A percentile compares a stretch with the other conserved stretches of the same genome.
Conservation (phyloP, 2,329 filamentous ascomycete species). For the Beauveria sp. region DNA sequence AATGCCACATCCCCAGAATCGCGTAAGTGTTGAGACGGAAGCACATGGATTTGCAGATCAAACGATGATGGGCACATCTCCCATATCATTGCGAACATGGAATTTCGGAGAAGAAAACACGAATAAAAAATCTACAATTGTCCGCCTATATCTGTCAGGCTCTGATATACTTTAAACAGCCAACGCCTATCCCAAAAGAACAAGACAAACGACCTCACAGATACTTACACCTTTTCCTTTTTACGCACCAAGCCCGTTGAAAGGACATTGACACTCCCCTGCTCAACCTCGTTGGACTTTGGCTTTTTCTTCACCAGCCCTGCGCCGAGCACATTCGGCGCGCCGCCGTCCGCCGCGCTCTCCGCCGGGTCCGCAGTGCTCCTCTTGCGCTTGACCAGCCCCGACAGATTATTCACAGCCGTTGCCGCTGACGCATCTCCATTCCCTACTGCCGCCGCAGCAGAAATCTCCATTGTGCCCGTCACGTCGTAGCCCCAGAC, state of each 20-base stretch:
- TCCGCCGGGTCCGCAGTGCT: slow-evolving; percentile 18
- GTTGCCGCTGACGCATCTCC: slow-evolving; percentile 13
- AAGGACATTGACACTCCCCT: neutral
- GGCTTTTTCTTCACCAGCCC: slow-evolving; percentile 47
- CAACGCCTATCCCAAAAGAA: neutral
- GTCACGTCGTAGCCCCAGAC: slow-evolving; percentile 45
- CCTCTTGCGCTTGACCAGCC: slow-evolving; percentile 42
- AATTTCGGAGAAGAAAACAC: neutral
- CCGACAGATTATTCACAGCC: slow-evolving; percentile 39
- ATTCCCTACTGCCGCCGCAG: slow-evolving; percentile 10
- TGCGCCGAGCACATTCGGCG: slow-evolving; percentile 38
- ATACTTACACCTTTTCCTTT: neutral
- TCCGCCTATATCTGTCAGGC: too few species aligned
- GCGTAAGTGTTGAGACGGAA: too few species aligned
- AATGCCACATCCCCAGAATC: too few species aligned
- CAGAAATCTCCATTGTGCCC: slow-evolving; percentile 31
- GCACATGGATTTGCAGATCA: neutral
- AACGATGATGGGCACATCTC: too few species aligned
- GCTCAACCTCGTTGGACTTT: slow-evolving; percentile 27
- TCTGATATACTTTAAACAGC: neutral
- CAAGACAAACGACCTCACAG: neutral
- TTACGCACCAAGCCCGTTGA: neutral
- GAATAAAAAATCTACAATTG: neutral
- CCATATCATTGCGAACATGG: too few species aligned
- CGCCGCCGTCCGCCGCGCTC: slow-evolving; percentile 12